phyloP scores from a whole-genome alignment of 805 yeast genomes.

The Wickerhamomyces canadensis region DNA sequence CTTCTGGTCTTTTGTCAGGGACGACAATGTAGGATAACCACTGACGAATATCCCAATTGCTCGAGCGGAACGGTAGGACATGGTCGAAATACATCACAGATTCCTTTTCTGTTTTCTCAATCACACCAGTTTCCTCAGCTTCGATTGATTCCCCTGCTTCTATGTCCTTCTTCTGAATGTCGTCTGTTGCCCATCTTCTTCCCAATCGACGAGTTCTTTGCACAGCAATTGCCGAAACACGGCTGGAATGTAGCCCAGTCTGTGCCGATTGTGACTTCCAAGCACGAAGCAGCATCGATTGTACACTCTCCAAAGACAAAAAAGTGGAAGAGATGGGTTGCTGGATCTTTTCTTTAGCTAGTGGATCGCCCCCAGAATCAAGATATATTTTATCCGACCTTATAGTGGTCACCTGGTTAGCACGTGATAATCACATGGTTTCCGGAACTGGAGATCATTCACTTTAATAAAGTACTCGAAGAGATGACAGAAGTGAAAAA shows the following conservation, averaged over 20 bases:
- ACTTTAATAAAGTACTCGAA: too few relatives aligned
- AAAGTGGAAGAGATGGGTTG: too few relatives aligned
- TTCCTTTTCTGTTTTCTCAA: conserved; percentile 42
- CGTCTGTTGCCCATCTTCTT: conserved; percentile 30
- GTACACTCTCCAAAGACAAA: too few relatives aligned
- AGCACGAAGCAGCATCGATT: too few relatives aligned
- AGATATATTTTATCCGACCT: too few relatives aligned
- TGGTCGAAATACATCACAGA: conserved; percentile 53
- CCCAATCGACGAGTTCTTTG: too few relatives aligned
- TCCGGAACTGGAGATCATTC: too few relatives aligned
- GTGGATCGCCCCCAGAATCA: too few relatives aligned
- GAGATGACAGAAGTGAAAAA: too few relatives aligned
- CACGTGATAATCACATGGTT: too few relatives aligned
- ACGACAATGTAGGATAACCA: conserved; percentile 35
- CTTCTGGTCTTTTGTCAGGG: conserved; percentile 31
- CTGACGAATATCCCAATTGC: conserved; percentile 41
- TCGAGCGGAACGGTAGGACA: conserved; percentile 40
- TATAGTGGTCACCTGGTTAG: too few relatives aligned
- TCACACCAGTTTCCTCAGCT: conserved; percentile 53
- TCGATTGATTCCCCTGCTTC: conserved; percentile 51
- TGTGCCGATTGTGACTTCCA: background rate
- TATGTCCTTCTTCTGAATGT: conserved; percentile 37
- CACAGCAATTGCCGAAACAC: background rate
- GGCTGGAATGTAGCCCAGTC: background rate
- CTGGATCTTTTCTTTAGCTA: too few relatives aligned